Evolutionary conservation across 306 rosid genomes (phyloP).

Genomic region (Nissolia schottii): DNA sequence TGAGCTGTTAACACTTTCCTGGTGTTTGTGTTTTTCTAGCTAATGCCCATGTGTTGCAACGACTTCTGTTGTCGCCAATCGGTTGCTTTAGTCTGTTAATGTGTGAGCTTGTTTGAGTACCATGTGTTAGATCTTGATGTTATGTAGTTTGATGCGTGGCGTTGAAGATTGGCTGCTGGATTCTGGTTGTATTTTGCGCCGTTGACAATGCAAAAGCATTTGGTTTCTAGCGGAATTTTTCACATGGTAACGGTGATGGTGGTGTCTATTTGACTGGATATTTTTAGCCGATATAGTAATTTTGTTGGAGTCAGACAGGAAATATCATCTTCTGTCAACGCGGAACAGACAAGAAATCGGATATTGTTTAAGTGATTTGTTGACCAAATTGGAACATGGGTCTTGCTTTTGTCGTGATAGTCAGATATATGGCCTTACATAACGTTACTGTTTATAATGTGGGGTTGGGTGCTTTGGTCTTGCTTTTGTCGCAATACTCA

Average conservation of each 20-base stretch:
- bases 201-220: slow-evolving; percentile 10
- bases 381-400: not conserved
- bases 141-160: not conserved
- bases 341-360: not conserved
- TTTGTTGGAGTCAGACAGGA: not conserved
- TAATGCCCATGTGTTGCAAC: slow-evolving; percentile 1
- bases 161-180: slow-evolving; percentile 18
- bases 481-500: not conserved
- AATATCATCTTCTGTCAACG: not conserved
- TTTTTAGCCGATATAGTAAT: not conserved
- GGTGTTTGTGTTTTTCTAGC: slow-evolving; percentile 25
- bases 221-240: slow-evolving; percentile 13
- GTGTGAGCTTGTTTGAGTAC: slow-evolving; percentile 22
- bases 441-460: not conserved
- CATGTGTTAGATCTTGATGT: slow-evolving; percentile 27
- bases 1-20: slow-evolving; percentile 26
- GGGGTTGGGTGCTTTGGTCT: not conserved
- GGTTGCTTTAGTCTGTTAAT: slow-evolving; percentile 26
- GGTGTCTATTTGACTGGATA: not conserved
- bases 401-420: not conserved
- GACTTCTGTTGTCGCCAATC: slow-evolving; percentile 19
- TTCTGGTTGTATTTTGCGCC: not conserved
- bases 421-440: not conserved
- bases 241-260: not conserved
- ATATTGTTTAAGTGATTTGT: not conserved